A percentile compares a stretch with the other conserved stretches of the same genome.
phyloP scores from a whole-genome alignment of 169 alveolate species.

The Eimeria tenella region DNA sequence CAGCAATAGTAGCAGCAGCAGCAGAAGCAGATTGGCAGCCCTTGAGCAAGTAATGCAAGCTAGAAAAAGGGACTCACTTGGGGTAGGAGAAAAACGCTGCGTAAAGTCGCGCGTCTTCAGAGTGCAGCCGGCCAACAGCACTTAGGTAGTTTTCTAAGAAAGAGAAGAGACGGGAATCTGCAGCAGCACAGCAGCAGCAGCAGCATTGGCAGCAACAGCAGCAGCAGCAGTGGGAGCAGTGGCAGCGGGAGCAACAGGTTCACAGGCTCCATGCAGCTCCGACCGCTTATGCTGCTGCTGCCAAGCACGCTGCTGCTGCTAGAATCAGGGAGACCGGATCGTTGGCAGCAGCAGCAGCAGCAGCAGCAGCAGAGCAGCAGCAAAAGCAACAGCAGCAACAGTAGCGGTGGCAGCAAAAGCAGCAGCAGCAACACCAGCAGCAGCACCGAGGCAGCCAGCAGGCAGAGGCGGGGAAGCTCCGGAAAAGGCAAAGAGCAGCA shows the following conservation, averaged over 20 bases:
- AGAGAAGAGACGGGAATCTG: slow-evolving; percentile 15
- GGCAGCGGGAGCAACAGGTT: not conserved
- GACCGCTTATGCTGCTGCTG: not conserved
- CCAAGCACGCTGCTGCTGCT: not conserved
- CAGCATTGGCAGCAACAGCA: not conserved
- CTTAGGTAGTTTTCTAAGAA: not conserved
- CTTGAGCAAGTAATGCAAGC: not conserved
- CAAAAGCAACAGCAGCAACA: not conserved
- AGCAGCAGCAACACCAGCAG: not conserved
- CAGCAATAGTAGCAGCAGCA: not conserved
- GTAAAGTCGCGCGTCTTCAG: not conserved
- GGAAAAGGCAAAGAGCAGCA: not conserved
- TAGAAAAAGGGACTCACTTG: not conserved
- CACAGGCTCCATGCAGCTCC: not conserved
- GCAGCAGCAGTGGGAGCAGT: not conserved
- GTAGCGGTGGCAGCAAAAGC: not conserved
- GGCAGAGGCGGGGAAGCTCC: not conserved
- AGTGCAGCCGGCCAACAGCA: not conserved
- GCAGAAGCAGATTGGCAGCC: too few relatives aligned
- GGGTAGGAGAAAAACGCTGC: slow-evolving; percentile 6
- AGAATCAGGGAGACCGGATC: not conserved
- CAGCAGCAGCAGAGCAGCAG: not conserved
- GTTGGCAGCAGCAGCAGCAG: not conserved
- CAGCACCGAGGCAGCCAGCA: not conserved
- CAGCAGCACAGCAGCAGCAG: slow-evolving; percentile 14